A percentile compares a stretch with the other conserved stretches of the same genome.
Evolutionary conservation across 352 stramenopile species (phyloP).

Genomic region (Phytophthora syringae): DNA sequence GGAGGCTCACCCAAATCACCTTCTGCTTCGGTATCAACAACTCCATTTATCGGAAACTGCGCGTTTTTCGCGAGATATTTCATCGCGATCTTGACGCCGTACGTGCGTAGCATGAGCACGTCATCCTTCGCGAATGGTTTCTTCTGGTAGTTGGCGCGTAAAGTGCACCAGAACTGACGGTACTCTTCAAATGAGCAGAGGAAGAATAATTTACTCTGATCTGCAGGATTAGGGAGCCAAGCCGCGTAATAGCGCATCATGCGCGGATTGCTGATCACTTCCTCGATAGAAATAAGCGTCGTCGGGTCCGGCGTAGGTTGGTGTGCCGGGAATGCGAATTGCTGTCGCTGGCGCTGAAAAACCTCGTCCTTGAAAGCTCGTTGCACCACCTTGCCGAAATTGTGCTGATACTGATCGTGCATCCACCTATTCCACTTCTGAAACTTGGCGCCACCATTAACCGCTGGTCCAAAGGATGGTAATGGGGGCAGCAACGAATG

Average conservation of each 20-base stretch:
- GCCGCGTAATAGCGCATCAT: slow-evolving; percentile 87
- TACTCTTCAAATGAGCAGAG: slow-evolving; percentile 82
- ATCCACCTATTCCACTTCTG: slow-evolving; percentile 89
- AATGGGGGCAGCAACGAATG: slow-evolving; percentile 36
- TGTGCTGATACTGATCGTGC: slow-evolving; percentile 75
- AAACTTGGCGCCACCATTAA: slow-evolving; percentile 69
- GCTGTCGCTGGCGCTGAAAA: slow-evolving; percentile 40
- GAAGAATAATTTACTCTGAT: slow-evolving; percentile 86
- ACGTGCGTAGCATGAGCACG: slow-evolving; percentile 82
- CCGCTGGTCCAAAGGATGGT: slow-evolving; percentile 35
- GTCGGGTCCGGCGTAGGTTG: slow-evolving; percentile 47
- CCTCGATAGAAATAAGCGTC: slow-evolving; percentile 73
- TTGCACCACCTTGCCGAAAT: slow-evolving; percentile 75
- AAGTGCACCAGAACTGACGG: slow-evolving; percentile 73
- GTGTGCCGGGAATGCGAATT: slow-evolving; percentile 38
- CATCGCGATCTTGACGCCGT: slow-evolving; percentile 87
- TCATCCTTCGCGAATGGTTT: slow-evolving; percentile 84
- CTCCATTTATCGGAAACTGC: slow-evolving; percentile 79
- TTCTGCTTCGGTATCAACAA: slow-evolving; percentile 18
- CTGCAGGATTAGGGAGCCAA: slow-evolving; percentile 55
- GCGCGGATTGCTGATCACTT: slow-evolving; percentile 78
- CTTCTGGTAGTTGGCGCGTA: slow-evolving; percentile 69
- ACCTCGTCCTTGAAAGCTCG: slow-evolving; percentile 69
- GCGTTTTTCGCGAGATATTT: slow-evolving; percentile 84
- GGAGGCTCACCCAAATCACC: slow-evolving; percentile 23